Conservation (phyloP, 352 stramenopile genomes). For the Pythium biforme region DNA sequence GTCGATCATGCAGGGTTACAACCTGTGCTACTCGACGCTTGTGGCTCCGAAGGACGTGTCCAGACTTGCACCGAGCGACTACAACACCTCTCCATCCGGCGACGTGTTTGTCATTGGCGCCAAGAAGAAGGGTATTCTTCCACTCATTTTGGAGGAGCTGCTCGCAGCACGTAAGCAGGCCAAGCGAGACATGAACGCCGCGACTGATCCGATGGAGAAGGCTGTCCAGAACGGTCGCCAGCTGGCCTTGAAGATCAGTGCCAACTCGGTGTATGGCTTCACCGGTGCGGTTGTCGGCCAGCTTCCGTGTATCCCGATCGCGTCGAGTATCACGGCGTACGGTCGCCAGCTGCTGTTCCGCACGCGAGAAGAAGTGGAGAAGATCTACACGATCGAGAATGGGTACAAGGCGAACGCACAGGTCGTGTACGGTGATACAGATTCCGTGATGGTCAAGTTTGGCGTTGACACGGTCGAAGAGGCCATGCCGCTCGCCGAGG, state of each 20-base stretch:
- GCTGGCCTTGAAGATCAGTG: slow-evolving; percentile 95
- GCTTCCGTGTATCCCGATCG: slow-evolving; percentile 98
- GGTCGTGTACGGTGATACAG: slow-evolving; percentile 99
- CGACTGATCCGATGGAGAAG: slow-evolving; percentile 98
- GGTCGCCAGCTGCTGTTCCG: slow-evolving; percentile 97
- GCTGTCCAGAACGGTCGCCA: slow-evolving; percentile 99
- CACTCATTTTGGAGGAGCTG: slow-evolving; percentile 98
- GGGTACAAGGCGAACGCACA: slow-evolving; percentile 94
- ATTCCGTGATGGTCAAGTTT: slow-evolving; percentile 99
- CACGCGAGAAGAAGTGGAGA: slow-evolving; percentile 96
- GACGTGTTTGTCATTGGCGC: slow-evolving; percentile 95
- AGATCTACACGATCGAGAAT: slow-evolving; percentile 93
- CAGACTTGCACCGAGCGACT: slow-evolving; percentile 68
- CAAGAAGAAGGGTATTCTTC: slow-evolving; percentile 98
- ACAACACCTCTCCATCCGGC: slow-evolving; percentile 94
- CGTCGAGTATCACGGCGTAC: slow-evolving; percentile 97
- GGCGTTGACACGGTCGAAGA: slow-evolving; percentile 94
- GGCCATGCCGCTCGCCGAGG: slow-evolving; percentile 97
- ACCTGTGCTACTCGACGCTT: slow-evolving; percentile 99
- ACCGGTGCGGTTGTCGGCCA: slow-evolving; percentile 98
- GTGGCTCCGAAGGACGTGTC: slow-evolving; percentile 72
- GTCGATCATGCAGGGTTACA: slow-evolving; percentile 99
- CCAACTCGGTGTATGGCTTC: slow-evolving; percentile 99
- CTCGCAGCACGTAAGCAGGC: slow-evolving; percentile 95
- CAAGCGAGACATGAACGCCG: slow-evolving; percentile 99